phyloP scores from a whole-genome alignment of 768 basidiomycete genomes.

The Leccinum subgranulosum region DNA sequence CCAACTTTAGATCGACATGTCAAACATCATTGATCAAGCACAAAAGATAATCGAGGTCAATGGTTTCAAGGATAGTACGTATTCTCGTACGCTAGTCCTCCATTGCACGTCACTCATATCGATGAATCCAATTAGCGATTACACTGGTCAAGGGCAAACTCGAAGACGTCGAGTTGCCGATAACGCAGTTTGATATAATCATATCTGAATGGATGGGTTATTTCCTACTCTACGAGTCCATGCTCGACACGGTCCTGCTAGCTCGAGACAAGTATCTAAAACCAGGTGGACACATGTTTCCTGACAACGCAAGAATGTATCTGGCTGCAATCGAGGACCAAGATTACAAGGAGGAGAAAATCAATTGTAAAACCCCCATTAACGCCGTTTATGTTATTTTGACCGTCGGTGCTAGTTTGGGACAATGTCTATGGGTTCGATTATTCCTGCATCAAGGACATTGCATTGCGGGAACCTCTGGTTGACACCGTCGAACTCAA shows the following conservation, averaged over 20 bases:
- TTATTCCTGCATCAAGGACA: slow-evolving; percentile 99
- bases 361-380: slow-evolving; percentile 65
- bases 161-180: slow-evolving; percentile 86
- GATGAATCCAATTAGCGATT: slow-evolving; percentile 54
- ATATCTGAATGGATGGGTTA: slow-evolving; percentile 99
- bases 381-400: neutral
- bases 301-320: slow-evolving; percentile 89
- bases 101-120: slow-evolving; percentile 3
- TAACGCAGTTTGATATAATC: slow-evolving; percentile 95
- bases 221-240: slow-evolving; percentile 97
- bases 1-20: slow-evolving; percentile 88
- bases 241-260: slow-evolving; percentile 97
- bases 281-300: slow-evolving; percentile 89
- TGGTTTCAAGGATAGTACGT: slow-evolving; percentile 91
- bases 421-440: slow-evolving; percentile 99
- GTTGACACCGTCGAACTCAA: slow-evolving; percentile 99
- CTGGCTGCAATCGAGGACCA: slow-evolving; percentile 98
- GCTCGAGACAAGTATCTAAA: slow-evolving; percentile 97
- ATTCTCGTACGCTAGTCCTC: neutral
- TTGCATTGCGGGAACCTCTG: slow-evolving; percentile 91
- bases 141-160: slow-evolving; percentile 98
- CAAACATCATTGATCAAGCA: slow-evolving; percentile 99
- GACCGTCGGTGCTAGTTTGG: slow-evolving; percentile 69
- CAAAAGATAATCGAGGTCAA: slow-evolving; percentile 96
- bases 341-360: slow-evolving; percentile 99